Evolutionary conservation across 164 flowering plant species (phyloP).

Genomic region (Saururus chinensis): DNA sequence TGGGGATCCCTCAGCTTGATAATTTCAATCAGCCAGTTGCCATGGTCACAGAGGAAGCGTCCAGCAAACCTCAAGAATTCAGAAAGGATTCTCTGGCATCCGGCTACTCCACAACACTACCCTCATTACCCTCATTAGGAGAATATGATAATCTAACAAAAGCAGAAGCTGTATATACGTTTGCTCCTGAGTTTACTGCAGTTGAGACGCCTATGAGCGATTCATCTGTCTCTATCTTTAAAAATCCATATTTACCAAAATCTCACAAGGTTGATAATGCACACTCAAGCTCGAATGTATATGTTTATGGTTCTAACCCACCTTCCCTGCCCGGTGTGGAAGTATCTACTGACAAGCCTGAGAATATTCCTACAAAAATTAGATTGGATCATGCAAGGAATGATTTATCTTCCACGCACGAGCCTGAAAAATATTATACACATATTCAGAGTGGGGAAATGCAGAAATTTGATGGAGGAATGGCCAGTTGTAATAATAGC

Average conservation of each 20-base stretch:
- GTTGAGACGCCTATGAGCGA: conserved; percentile 64
- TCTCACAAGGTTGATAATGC: conserved; percentile 52
- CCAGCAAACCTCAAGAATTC: conserved; percentile 42
- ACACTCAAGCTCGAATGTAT: conserved; percentile 47
- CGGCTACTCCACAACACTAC: conserved; percentile 24
- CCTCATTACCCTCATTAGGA: conserved; percentile 28
- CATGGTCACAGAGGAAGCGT: conserved; percentile 37
- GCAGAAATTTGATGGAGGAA: conserved; percentile 19
- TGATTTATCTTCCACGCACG: conserved; percentile 22
- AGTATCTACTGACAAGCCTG: conserved; percentile 43
- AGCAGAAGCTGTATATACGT: conserved; percentile 84
- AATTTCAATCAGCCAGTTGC: conserved; percentile 45
- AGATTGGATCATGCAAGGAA: conserved; percentile 24
- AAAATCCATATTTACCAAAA: conserved; percentile 70
- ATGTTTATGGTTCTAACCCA: conserved; percentile 68
- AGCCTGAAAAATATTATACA: conserved; percentile 48
- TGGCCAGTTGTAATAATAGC: conserved; percentile 14
- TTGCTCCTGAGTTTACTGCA: conserved; percentile 93
- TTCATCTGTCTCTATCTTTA: conserved; percentile 46
- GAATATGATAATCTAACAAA: conserved; percentile 78
- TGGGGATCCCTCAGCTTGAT: conserved; percentile 51
- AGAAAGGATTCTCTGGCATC: conserved; percentile 21
- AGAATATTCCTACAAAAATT: conserved; percentile 17
- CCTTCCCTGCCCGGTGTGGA: conserved; percentile 52
- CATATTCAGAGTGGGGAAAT: conserved; percentile 40